Evolutionary conservation across 2,329 filamentous ascomycete species (phyloP).

Genomic region (Aulographum hederae): DNA sequence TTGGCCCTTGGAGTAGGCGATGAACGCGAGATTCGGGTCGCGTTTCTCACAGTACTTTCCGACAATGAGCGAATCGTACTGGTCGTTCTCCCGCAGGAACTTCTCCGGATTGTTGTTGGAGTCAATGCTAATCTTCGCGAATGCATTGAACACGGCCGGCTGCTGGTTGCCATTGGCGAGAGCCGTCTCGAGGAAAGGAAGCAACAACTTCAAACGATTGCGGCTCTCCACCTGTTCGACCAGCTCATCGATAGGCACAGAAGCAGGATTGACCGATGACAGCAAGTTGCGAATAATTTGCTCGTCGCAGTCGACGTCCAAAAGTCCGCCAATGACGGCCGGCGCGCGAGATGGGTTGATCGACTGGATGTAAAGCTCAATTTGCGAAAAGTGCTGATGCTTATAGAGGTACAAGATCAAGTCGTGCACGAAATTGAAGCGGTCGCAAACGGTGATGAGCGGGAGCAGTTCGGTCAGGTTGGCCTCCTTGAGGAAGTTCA

Average conservation of each 20-base stretch:
- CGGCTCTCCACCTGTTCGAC: conserved; percentile 88
- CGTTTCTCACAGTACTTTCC: conserved; percentile 99
- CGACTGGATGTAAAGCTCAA: conserved; percentile 93
- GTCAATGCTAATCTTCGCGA: conserved; percentile 99
- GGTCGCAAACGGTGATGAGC: conserved; percentile 94
- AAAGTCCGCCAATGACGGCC: conserved; percentile 76
- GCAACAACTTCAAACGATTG: conserved; percentile 83
- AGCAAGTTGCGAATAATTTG: conserved; percentile 86
- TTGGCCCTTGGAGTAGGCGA: conserved; percentile 89
- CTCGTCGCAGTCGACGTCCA: conserved; percentile 97
- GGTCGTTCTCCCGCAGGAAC: conserved; percentile 92
- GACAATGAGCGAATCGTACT: conserved; percentile 80
- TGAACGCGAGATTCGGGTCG: conserved; percentile 86
- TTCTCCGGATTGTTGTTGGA: conserved; percentile 96
- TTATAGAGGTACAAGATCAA: conserved; percentile 93
- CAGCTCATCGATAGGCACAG: conserved; percentile 85
- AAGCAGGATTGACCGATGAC: conserved; percentile 62
- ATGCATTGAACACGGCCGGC: conserved; percentile 88
- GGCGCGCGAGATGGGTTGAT: conserved; percentile 87
- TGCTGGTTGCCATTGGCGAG: conserved; percentile 83
- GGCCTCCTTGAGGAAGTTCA: conserved; percentile 98
- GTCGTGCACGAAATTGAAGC: conserved; percentile 98
- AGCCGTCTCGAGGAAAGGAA: conserved; percentile 91
- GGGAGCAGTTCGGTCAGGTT: conserved; percentile 82
- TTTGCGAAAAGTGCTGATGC: conserved; percentile 97